A percentile compares a stretch with the other conserved stretches of the same genome.
Conservation (phyloP, 768 basidiomycete species). For the Ephemerocybe angulata region DNA sequence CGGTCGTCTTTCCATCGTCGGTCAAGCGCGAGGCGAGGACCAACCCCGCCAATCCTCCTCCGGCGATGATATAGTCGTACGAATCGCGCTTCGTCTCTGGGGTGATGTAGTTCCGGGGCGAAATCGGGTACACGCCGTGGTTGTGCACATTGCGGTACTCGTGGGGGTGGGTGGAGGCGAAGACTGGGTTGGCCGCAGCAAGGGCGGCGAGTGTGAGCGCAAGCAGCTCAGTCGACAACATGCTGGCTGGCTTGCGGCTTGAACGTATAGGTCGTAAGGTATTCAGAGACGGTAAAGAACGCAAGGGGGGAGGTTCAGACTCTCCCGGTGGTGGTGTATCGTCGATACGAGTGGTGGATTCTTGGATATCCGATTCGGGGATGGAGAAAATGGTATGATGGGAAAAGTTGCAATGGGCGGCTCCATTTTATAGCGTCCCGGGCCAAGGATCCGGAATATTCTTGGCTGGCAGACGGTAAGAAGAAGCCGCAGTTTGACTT, state of each 20-base stretch:
- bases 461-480: no score
- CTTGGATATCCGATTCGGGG: no score
- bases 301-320: background rate
- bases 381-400: background rate
- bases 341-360: slow-evolving; percentile 9
- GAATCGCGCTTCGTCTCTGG: slow-evolving; percentile 13
- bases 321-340: slow-evolving; percentile 4
- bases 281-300: background rate
- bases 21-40: slow-evolving; percentile 34
- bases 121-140: background rate
- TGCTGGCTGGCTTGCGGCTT: no score
- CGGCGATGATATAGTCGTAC: slow-evolving; percentile 35
- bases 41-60: slow-evolving; percentile 36
- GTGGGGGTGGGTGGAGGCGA: background rate
- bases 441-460: no score
- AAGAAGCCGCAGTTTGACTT: no score
- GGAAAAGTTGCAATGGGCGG: no score
- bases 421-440: no score
- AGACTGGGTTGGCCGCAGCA: background rate
- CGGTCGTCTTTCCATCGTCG: slow-evolving; percentile 30
- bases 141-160: slow-evolving; percentile 9
- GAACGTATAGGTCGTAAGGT: no score
- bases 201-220: slow-evolving; percentile 2
- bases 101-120: slow-evolving; percentile 12
- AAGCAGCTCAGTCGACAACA: slow-evolving; percentile 1